Conservation (phyloP, 2,329 filamentous ascomycete genomes). For the Fonsecaea pedrosoi region DNA sequence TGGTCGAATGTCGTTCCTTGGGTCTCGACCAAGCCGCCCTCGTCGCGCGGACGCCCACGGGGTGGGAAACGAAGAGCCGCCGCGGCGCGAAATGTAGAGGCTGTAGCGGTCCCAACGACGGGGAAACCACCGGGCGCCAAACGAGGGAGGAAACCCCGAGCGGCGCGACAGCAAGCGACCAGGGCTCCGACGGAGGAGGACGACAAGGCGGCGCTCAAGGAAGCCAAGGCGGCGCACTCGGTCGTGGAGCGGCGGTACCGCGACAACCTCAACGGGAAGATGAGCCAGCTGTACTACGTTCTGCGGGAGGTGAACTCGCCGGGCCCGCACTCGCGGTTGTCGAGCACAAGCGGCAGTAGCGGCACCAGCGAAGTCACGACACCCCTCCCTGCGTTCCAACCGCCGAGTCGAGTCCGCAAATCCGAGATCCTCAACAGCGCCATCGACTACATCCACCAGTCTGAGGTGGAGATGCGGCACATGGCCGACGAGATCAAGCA, state of each 20-base stretch:
- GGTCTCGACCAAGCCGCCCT: constrained; percentile 1
- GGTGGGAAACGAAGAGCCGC: background rate
- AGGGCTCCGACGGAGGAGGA: constrained; percentile 26
- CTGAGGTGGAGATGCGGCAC: constrained; percentile 36
- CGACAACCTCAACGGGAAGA: constrained; percentile 39
- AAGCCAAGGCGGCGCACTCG: constrained; percentile 37
- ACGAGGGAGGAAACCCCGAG: background rate
- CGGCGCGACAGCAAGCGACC: constrained; percentile 18
- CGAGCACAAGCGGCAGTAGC: constrained; percentile 13
- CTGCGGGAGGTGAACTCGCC: constrained; percentile 26
- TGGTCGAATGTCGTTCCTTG: background rate
- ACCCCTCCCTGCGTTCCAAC: constrained; percentile 12
- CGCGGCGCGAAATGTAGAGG: background rate
- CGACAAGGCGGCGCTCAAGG: constrained; percentile 21
- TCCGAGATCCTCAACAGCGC: constrained; percentile 39
- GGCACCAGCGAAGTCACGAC: background rate
- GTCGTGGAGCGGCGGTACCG: constrained; percentile 38
- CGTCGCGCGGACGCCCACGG: background rate
- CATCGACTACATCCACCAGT: constrained; percentile 38
- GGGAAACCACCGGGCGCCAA: background rate
- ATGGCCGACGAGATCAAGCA: constrained; percentile 38
- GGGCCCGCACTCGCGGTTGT: constrained; percentile 18
- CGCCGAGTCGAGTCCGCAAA: constrained; percentile 33
- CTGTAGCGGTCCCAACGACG: background rate
- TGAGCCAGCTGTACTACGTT: constrained; percentile 35